Base-by-base conservation (phyloP, 495 filamentous ascomycete genomes). In the Aspergillus funiculosus region DNA sequence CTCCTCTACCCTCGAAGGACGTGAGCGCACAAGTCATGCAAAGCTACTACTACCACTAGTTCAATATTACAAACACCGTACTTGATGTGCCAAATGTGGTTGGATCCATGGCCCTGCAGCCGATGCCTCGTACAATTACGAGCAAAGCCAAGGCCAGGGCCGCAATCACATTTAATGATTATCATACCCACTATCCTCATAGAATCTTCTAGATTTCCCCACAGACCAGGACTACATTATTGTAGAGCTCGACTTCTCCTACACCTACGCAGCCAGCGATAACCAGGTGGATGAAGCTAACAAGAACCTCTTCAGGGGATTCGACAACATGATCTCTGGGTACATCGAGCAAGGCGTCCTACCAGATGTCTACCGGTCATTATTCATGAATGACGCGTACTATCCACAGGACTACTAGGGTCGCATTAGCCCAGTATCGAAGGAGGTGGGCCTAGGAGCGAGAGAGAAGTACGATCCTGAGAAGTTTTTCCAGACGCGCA, bases 381-480 rank as follows among this genome's bases (percentile, higher is more conserved):
- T 82, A 0, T 81, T 81, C 61, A 73, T 76, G 76, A 82, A 80
- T 54, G 77, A 82, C 45, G 71, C 69, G 1, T 76, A 75, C 58
- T 74, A 64, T 39, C 59, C 68, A 19, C 73, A 82, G 60, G 78
- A 81, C 49, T 81, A 78, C 57, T 81, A 77, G 63, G 73, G 70
- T 1, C 64, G 78, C 9, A 63, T 81, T 49, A 62, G 64, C 35
- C 63, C 66, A 2, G 67, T 51, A 26, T 78, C 68, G 19, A 60
- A 71, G 31, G 66, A 69, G 18, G 58, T 60, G 15, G 62, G 58
- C 11, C 71, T 77, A 21, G 50, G 73, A 34, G 65, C 63, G 10
- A 50, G 66, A 13, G 31, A 59, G 43, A 56, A 61, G 36, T 78
- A 79, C 50, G 80, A 82, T 57, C 78, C 79, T 1, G 58, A 73